Conservation (phyloP, 345 rosid species). For the Sapria himalayana region DNA sequence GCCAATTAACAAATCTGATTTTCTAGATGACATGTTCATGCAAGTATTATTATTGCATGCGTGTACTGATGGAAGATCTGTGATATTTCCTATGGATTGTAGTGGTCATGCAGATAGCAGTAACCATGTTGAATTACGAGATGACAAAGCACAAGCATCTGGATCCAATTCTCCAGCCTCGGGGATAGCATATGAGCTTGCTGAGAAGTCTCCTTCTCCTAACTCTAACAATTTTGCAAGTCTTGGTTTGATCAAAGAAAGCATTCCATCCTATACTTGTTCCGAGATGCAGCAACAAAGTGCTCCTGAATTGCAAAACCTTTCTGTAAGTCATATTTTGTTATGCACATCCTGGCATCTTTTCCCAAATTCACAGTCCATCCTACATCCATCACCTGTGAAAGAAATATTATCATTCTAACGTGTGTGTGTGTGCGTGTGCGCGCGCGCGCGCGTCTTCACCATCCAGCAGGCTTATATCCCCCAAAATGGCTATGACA, state of each 20-base stretch:
- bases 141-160: conserved; percentile 32
- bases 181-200: conserved; percentile 29
- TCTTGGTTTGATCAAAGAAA: conserved; percentile 33
- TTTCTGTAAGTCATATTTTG: conserved; percentile 31
- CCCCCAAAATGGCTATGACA: conserved; percentile 42
- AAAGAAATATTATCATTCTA: no score
- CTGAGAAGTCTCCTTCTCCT: conserved; percentile 31
- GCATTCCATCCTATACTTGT: conserved; percentile 32
- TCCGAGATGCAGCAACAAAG: conserved; percentile 39
- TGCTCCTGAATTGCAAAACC: conserved; percentile 35
- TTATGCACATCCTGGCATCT: no score
- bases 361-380: no score
- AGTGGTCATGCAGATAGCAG: conserved; percentile 18
- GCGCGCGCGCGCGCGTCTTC: no score
- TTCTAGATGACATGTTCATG: no score
- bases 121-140: conserved; percentile 25
- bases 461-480: conserved; percentile 39
- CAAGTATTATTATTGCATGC: no score
- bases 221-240: conserved; percentile 30
- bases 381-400: no score
- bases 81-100: conserved; percentile 22
- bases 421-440: no score
- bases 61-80: conserved; percentile 26
- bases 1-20: no score
- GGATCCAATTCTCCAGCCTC: conserved; percentile 41